These are phyloP conservation scores for Raphanus hybrid DNA, from an alignment of 441 rosid species.

Conservation along the genomic window DNA sequence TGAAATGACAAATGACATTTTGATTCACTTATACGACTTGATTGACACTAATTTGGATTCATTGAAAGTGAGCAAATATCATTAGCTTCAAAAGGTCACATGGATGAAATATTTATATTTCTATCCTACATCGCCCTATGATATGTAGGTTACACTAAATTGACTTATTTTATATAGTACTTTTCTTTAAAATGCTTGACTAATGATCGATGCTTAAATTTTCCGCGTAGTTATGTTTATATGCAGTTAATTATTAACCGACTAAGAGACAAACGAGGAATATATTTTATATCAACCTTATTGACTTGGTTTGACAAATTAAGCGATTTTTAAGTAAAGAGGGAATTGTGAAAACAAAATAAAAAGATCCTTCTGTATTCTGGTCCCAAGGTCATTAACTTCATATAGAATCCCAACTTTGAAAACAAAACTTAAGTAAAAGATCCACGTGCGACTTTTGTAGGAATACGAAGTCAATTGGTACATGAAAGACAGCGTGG, in stretches of 20 bases:
- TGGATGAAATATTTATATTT: not conserved
- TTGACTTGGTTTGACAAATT: conserved; percentile 1
- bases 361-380: not conserved
- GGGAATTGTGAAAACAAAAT: not conserved
- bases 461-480: conserved; percentile 21
- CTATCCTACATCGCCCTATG: not conserved
- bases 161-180: not conserved
- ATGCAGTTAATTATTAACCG: not conserved
- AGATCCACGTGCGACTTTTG: conserved; percentile 29
- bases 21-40: not conserved
- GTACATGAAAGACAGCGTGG: conserved; percentile 35
- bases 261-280: not conserved
- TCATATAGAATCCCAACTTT: conserved; percentile 27
- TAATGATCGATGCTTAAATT: not conserved
- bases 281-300: not conserved
- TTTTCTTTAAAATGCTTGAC: not conserved
- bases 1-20: not conserved
- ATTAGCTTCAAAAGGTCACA: not conserved
- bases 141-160: not conserved
- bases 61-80: not conserved
- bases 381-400: conserved; percentile 31
- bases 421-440: not conserved
- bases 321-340: not conserved
- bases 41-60: not conserved
- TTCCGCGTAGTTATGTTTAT: not conserved